Base-by-base conservation (phyloP, 1,139 yeast genomes). In the Taiozyma sp. region DNA sequence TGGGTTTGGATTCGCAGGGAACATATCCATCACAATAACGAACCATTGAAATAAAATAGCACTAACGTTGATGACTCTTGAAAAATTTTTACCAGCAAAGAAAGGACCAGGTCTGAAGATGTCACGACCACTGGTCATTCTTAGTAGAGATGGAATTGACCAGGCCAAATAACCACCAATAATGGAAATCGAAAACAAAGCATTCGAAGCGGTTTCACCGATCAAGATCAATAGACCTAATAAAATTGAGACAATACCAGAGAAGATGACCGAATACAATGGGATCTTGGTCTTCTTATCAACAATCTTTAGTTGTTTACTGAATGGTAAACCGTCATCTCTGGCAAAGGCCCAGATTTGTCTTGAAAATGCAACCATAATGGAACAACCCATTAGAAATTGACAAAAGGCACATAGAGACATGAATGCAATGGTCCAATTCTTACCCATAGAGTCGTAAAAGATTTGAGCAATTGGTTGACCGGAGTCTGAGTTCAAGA, bases 341-440 rank as follows among this genome's bases (percentile, higher is more conserved):
- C 80, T 68, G n/a, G 79, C 74, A 61, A 75, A 74, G 6, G 79
- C 78, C 75, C 76, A 75, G 48, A 74, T 65, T 60, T 74, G 78
- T 60, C 79, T 68, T 12, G 76, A 76, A 45, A 75, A 71, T 12
- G 79, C 79, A 8, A 75, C 69, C 47, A 74, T 62, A 41, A 78
- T 71, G 1, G 83, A 76, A 16, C 80, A 72, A 9, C 88, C 88
- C 87, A 84, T 84, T 48, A 80, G 63, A 65, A 78, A 80, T 62
- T 80, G 85, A 42, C 83, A 81, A 58, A 74, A 65, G 3, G 82
- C 78, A 64, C 79, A 78, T 43, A 81, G 63, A 0, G 77, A 62
- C 84, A 81, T 79, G 49, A 83, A 78, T 1, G 82, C 84, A 55
- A 81, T 71, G 8, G 88, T 81, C 87, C 89, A 83, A 49, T 74